These are phyloP conservation scores for Botrytis hyacinthi DNA, from an alignment of 2,329 filamentous ascomycete genomes.

Conservation along the genomic window DNA sequence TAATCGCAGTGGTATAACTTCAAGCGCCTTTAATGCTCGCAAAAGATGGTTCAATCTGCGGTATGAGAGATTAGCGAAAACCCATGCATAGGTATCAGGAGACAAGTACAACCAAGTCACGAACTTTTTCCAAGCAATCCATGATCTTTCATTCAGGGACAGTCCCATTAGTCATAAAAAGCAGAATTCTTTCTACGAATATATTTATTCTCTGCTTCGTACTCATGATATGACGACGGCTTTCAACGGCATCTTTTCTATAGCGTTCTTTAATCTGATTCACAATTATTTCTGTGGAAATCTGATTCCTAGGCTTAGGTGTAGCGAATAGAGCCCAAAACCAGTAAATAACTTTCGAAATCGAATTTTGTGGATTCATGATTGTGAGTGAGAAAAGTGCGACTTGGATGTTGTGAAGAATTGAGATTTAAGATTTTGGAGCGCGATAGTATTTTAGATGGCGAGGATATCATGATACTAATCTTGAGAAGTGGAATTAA, in stretches of 20 bases:
- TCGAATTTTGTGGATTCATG: neutral
- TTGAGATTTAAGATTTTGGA: neutral
- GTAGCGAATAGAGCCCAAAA: neutral
- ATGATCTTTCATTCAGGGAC: neutral
- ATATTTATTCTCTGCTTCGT: neutral
- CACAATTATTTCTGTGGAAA: neutral
- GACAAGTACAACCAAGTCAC: neutral
- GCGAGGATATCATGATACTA: neutral
- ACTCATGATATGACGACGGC: neutral
- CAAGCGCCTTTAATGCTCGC: neutral
- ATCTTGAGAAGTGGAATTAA: neutral
- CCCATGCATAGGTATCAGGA: neutral
- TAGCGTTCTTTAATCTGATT: neutral
- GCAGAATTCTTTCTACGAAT: neutral
- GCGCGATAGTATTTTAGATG: neutral
- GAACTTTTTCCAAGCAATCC: neutral
- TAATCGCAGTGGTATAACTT: neutral
- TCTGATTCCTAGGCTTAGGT: neutral
- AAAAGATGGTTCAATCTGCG: neutral
- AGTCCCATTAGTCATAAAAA: neutral
- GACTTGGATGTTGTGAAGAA: neutral
- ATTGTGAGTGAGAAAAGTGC: neutral
- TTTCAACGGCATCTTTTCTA: neutral
- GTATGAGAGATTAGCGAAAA: accelerated
- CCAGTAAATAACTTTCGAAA: neutral